phyloP scores from a whole-genome alignment of 495 filamentous ascomycete species.

The Tuber aestivum region DNA sequence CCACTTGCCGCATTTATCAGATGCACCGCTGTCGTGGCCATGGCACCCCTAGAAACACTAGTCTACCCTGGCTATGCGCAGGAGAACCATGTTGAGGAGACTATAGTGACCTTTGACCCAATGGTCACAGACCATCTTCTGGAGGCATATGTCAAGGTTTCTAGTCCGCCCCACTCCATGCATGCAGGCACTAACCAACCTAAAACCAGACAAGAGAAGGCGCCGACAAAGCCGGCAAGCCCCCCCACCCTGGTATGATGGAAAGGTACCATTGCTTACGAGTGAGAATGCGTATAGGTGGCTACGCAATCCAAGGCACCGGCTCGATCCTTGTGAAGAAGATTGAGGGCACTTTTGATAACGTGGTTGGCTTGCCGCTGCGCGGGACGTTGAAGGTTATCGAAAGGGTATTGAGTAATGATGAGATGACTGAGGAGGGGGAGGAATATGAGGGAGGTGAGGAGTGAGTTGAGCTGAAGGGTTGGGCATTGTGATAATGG shows the following conservation, averaged over 20 bases:
- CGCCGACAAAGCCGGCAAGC: constrained; percentile 72
- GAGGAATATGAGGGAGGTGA: constrained; percentile 41
- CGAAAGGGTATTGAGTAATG: constrained; percentile 67
- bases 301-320: constrained; percentile 86
- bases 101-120: constrained; percentile 69
- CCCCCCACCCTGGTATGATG: not conserved
- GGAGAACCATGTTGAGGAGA: constrained; percentile 79
- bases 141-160: constrained; percentile 62
- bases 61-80: constrained; percentile 77
- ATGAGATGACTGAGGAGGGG: constrained; percentile 46
- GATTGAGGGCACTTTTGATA: constrained; percentile 86
- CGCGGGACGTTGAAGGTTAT: constrained; percentile 73
- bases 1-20: constrained; percentile 3
- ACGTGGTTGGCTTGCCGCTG: constrained; percentile 91
- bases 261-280: not conserved
- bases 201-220: constrained; percentile 70
- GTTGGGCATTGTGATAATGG: not conserved
- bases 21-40: constrained; percentile 71
- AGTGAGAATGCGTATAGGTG: constrained; percentile 45
- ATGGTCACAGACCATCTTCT: constrained; percentile 75
- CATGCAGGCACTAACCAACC: constrained; percentile 4
- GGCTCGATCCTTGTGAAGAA: constrained; percentile 79
- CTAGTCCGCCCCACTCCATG: not conserved
- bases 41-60: constrained; percentile 71
- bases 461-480: constrained; percentile 1